A percentile compares a stretch with the other conserved stretches of the same genome.
phyloP scores from a whole-genome alignment of 2,329 filamentous ascomycete species.

The Nothophoma quercina region DNA sequence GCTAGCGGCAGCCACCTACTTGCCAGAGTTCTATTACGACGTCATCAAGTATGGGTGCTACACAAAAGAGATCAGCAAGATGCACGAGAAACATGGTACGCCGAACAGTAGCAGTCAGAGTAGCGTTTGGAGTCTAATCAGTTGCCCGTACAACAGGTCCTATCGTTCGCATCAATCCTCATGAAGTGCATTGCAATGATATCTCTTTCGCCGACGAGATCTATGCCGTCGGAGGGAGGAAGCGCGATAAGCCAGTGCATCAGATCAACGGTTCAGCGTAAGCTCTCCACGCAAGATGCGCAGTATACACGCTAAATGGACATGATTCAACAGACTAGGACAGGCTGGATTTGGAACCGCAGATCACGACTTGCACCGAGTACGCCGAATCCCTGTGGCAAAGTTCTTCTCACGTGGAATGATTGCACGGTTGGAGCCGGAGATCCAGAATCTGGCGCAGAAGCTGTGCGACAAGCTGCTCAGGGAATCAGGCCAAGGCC shows the following conservation, averaged over 20 bases:
- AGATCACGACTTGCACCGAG: slow-evolving; percentile 43
- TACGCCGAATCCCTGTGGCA: slow-evolving; percentile 41
- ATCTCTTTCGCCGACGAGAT: slow-evolving; percentile 40
- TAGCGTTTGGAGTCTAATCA: too few species aligned
- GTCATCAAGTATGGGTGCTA: slow-evolving; percentile 41
- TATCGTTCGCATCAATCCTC: slow-evolving; percentile 44
- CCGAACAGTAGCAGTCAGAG: too few species aligned
- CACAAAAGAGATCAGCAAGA: slow-evolving; percentile 42
- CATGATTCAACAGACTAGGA: slow-evolving; percentile 21
- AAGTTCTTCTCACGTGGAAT: slow-evolving; percentile 48
- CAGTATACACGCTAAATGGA: background rate
- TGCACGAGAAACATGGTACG: slow-evolving; percentile 49
- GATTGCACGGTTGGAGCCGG: slow-evolving; percentile 34
- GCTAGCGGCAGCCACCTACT: slow-evolving; percentile 44
- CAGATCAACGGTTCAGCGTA: slow-evolving; percentile 39
- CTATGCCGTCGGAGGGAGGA: slow-evolving; percentile 37
- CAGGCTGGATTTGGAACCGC: slow-evolving; percentile 33
- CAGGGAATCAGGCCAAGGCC: slow-evolving; percentile 23
- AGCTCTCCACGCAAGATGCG: background rate
- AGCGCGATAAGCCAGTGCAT: slow-evolving; percentile 35
- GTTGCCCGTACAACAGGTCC: slow-evolving; percentile 32
- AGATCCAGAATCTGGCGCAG: slow-evolving; percentile 27
- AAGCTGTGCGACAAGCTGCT: slow-evolving; percentile 38
- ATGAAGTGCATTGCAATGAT: slow-evolving; percentile 44
- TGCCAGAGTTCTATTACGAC: slow-evolving; percentile 50